Percentiles rank a stretch among this genome's conserved stretches.
Evolutionary conservation across 75 land plant species (phyloP).

Genomic region (Pseudotsuga menziesii): DNA sequence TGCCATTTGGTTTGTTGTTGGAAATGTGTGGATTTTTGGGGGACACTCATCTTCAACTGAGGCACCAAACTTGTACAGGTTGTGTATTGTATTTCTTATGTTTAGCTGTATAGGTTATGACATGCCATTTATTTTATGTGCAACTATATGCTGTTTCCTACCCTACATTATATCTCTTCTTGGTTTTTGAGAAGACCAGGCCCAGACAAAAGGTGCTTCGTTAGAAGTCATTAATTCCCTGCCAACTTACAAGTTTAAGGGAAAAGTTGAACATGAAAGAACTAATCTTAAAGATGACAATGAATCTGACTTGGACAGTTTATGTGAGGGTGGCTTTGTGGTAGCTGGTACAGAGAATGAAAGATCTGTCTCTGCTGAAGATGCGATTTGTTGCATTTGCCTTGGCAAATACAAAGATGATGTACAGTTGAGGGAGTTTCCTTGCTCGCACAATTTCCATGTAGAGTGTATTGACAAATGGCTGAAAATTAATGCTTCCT

Average conservation of each 20-base stretch:
- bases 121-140: constrained; percentile 91
- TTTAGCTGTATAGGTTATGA: constrained; percentile 97
- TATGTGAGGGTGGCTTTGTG: constrained; percentile 59
- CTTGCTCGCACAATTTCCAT: constrained; percentile 75
- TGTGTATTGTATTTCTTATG: constrained; percentile 86
- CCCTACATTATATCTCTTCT: constrained; percentile 89
- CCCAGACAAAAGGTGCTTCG: constrained; percentile 68
- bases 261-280: constrained; percentile 22
- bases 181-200: constrained; percentile 67
- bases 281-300: constrained; percentile 22
- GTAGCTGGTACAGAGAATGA: constrained; percentile 76
- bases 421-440: constrained; percentile 65
- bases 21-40: constrained; percentile 97
- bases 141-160: constrained; percentile 88
- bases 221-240: constrained; percentile 65
- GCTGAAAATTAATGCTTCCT: no score
- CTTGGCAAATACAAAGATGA: constrained; percentile 65
- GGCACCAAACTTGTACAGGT: constrained; percentile 95
- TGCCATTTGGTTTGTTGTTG: constrained; percentile 97
- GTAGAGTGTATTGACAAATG: no score
- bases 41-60: constrained; percentile 81
- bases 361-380: constrained; percentile 66
- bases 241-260: constrained; percentile 80
- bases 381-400: constrained; percentile 90
- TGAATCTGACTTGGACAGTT: constrained; percentile 40